Conservation (phyloP, 2,329 filamentous ascomycete genomes). For the Colletotrichum sp. region DNA sequence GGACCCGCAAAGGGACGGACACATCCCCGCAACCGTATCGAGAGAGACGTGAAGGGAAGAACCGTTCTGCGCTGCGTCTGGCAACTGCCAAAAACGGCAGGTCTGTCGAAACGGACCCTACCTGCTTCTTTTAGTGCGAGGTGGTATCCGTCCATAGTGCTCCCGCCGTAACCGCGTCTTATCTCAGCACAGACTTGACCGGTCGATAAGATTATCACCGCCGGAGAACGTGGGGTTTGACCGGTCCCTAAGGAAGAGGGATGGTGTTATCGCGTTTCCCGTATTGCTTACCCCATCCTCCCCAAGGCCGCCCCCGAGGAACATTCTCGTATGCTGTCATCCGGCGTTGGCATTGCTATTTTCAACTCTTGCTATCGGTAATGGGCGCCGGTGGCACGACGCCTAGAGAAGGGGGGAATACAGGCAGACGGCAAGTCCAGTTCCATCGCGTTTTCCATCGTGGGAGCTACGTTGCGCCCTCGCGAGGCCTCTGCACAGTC, state of each 20-base stretch:
- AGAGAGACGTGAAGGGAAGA: neutral
- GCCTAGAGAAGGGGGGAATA: neutral
- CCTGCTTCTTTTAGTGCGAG: neutral
- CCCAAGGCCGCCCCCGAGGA: neutral
- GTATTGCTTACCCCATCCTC: neutral
- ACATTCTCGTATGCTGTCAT: constrained; percentile 10
- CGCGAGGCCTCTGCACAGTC: neutral
- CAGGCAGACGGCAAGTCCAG: neutral
- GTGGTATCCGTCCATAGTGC: neutral
- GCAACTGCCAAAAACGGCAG: neutral
- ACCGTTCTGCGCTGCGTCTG: neutral
- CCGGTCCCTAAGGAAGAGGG: neutral
- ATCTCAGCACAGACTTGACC: neutral
- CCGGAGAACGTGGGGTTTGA: neutral
- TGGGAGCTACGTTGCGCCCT: neutral
- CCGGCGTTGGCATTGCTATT: constrained; percentile 1
- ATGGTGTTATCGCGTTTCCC: neutral
- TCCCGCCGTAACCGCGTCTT: neutral
- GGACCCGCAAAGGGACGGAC: neutral
- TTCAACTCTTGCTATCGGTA: neutral
- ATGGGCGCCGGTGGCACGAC: neutral
- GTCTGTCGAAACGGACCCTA: neutral
- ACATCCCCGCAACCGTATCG: neutral
- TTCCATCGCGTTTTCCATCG: neutral
- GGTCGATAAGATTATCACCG: neutral